These are phyloP conservation scores for Parachaetomium inaequale DNA, from an alignment of 495 filamentous ascomycete genomes.

Conservation along the genomic window DNA sequence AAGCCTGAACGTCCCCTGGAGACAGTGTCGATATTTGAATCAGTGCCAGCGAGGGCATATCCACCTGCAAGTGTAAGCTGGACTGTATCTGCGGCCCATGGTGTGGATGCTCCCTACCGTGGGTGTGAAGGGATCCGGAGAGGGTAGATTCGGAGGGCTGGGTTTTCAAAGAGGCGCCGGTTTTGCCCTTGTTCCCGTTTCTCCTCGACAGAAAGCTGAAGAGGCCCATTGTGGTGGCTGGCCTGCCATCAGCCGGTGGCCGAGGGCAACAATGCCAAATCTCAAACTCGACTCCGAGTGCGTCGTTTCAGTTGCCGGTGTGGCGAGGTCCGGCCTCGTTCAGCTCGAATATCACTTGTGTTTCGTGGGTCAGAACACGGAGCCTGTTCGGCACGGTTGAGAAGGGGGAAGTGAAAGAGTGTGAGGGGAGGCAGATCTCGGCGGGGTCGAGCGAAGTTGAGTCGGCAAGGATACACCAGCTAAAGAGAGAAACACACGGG, in stretches of 20 bases:
- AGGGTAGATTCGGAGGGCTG: constrained; percentile 31
- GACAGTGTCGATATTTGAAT: constrained; percentile 27
- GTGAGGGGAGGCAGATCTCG: neutral
- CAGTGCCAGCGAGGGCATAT: constrained; percentile 33
- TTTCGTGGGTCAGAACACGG: neutral
- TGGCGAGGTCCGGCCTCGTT: too few species aligned
- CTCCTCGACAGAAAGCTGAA: constrained; percentile 41
- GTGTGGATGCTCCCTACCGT: constrained; percentile 33
- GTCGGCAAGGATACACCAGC: constrained; percentile 2
- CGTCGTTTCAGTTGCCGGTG: neutral
- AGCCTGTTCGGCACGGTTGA: neutral
- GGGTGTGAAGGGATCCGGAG: constrained; percentile 29
- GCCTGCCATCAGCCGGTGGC: constrained; percentile 25
- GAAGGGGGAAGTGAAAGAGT: neutral
- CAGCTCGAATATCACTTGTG: too few species aligned
- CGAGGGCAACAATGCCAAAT: neutral
- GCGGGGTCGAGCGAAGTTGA: neutral
- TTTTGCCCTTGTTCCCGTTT: constrained; percentile 25
- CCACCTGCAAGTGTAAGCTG: constrained; percentile 32
- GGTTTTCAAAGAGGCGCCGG: constrained; percentile 26
- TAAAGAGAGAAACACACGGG: neutral
- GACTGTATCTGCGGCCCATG: constrained; percentile 1
- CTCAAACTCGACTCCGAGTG: neutral
- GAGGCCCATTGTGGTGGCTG: constrained; percentile 38
- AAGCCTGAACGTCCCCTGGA: constrained; percentile 30